A percentile compares a stretch with the other conserved stretches of the same genome.
Evolutionary conservation across 306 rosid genomes (phyloP).

Genomic region (Prunus mume): DNA sequence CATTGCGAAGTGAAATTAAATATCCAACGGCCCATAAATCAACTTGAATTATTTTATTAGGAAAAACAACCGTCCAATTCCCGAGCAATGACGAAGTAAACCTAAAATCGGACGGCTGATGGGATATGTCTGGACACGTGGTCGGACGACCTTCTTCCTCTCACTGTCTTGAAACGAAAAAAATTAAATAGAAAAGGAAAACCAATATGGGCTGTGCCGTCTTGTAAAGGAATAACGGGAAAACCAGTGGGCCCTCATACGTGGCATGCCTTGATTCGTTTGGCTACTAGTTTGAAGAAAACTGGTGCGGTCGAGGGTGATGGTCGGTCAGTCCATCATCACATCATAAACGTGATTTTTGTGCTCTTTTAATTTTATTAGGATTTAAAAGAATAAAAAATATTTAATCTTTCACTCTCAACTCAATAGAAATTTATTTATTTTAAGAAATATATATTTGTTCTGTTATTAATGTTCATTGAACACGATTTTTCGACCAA

Average conservation of each 20-base stretch:
- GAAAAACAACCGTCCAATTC: background rate
- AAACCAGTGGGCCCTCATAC: background rate
- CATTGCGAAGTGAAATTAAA: background rate
- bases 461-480: too few relatives aligned
- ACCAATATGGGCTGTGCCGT: background rate
- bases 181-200: background rate
- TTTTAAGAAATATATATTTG: too few relatives aligned
- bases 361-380: background rate
- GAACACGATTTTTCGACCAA: too few relatives aligned
- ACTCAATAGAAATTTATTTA: too few relatives aligned
- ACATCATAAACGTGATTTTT: slow-evolving; percentile 12
- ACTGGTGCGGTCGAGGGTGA: background rate
- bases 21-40: background rate
- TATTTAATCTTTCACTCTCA: too few relatives aligned
- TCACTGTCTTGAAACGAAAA: background rate
- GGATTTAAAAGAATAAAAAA: too few relatives aligned
- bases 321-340: background rate
- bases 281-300: background rate
- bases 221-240: background rate
- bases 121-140: background rate
- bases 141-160: background rate
- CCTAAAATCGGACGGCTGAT: background rate
- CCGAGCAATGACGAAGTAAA: background rate
- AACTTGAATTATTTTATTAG: background rate
- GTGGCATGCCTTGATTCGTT: background rate